These are phyloP conservation scores for Suhomyces panamericanus DNA, from an alignment of 1,139 yeast genomes.

Conservation along the genomic window DNA sequence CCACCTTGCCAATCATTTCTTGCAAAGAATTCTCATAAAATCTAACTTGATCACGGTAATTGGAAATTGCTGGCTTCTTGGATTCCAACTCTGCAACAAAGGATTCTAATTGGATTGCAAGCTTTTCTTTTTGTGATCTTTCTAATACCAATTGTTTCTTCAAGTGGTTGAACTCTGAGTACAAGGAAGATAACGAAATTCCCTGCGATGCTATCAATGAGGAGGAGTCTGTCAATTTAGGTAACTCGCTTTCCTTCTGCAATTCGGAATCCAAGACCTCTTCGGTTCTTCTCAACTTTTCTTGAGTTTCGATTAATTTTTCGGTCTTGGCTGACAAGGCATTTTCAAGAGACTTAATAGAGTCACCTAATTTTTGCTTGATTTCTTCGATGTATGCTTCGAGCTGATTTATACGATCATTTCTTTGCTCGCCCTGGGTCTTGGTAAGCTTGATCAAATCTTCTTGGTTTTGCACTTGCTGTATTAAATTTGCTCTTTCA, in stretches of 20 bases:
- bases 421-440: conserved; percentile 47
- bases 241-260: conserved; percentile 42
- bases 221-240: conserved; percentile 39
- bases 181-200: conserved; percentile 65
- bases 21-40: conserved; percentile 41
- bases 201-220: conserved; percentile 53
- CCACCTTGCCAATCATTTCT: conserved; percentile 42
- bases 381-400: conserved; percentile 48
- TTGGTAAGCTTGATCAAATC: conserved; percentile 62
- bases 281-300: conserved; percentile 40
- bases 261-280: conserved; percentile 44
- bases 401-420: conserved; percentile 47
- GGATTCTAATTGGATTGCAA: conserved; percentile 68
- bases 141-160: conserved; percentile 71
- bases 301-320: conserved; percentile 34
- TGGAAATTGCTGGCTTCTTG: conserved; percentile 73
- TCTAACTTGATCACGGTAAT: conserved; percentile 60
- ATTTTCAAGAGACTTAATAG: conserved; percentile 25
- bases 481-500: conserved; percentile 54
- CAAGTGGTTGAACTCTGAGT: conserved; percentile 64
- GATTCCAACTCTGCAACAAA: conserved; percentile 77
- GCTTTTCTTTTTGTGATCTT: conserved; percentile 65
- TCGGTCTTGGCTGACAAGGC: conserved; percentile 35
- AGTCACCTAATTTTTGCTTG: conserved; percentile 36
- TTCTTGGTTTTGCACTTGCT: conserved; percentile 65